These are phyloP conservation scores for Acacia crassicarpa DNA, from an alignment of 306 rosid species.

Conservation along the genomic window DNA sequence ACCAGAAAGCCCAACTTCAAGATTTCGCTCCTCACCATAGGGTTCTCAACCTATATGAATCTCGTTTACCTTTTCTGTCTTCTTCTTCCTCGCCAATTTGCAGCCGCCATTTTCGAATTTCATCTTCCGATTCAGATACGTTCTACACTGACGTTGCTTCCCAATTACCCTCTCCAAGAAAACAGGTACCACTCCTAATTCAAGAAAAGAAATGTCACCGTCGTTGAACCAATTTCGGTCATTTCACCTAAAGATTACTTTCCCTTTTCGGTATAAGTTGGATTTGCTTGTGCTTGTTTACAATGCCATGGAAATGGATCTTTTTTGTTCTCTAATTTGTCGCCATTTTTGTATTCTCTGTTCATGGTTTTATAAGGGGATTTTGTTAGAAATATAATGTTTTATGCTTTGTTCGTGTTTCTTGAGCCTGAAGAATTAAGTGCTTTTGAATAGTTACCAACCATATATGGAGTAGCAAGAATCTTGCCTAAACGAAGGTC, in stretches of 20 bases:
- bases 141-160: slow-evolving; percentile 30
- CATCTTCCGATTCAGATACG: slow-evolving; percentile 10
- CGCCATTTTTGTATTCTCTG: not conserved
- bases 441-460: not conserved
- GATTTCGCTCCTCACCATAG: not conserved
- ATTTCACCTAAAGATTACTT: not conserved
- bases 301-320: not conserved
- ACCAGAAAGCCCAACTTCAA: not conserved
- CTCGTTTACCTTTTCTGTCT: not conserved
- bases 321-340: not conserved
- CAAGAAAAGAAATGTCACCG: not conserved
- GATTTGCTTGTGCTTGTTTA: not conserved
- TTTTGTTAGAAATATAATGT: not conserved
- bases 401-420: not conserved
- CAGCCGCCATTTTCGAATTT: not conserved
- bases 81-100: not conserved
- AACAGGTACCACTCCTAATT: slow-evolving; percentile 34
- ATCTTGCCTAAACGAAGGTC: not conserved
- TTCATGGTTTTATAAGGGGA: not conserved
- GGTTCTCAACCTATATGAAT: not conserved
- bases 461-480: not conserved
- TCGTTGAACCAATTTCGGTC: not conserved
- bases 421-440: not conserved
- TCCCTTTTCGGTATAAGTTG: not conserved
- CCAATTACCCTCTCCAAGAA: slow-evolving; percentile 44